Conservation (phyloP, 768 basidiomycete species). For the Boletales sp. region DNA sequence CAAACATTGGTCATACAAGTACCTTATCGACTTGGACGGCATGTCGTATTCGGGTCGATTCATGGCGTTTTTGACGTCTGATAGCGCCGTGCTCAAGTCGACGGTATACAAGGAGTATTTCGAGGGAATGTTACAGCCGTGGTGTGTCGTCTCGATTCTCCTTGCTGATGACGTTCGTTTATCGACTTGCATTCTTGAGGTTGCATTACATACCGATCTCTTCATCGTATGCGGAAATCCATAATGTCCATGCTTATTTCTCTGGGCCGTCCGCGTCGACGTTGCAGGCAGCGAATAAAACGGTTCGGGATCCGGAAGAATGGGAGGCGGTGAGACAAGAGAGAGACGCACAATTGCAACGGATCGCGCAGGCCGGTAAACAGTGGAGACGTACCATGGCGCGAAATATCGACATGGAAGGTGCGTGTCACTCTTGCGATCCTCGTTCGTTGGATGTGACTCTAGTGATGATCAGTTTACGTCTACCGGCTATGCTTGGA, state of each 20-base stretch:
- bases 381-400: conserved; percentile 90
- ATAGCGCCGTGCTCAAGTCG: conserved; percentile 86
- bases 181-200: conserved; percentile 41
- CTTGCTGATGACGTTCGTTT: not conserved
- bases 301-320: conserved; percentile 29
- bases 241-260: conserved; percentile 92
- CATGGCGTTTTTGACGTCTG: conserved; percentile 79
- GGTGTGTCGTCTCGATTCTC: conserved; percentile 40
- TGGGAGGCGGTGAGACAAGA: conserved; percentile 39
- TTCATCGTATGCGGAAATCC: conserved; percentile 82
- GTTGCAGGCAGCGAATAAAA: conserved; percentile 50
- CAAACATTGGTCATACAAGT: conserved; percentile 90
- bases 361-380: conserved; percentile 90
- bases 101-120: conserved; percentile 92
- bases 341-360: conserved; percentile 67
- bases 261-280: conserved; percentile 72
- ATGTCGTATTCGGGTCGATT: conserved; percentile 94
- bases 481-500: conserved; percentile 86
- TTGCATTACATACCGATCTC: conserved; percentile 94
- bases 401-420: conserved; percentile 88
- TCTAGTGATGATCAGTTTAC: conserved; percentile 49
- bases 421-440: conserved; percentile 38
- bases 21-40: conserved; percentile 88
- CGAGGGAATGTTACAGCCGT: conserved; percentile 89
- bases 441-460: not conserved